A percentile compares a stretch with the other conserved stretches of the same genome.
Conservation (phyloP, 345 rosid species). For the Hypericum perforatum region DNA sequence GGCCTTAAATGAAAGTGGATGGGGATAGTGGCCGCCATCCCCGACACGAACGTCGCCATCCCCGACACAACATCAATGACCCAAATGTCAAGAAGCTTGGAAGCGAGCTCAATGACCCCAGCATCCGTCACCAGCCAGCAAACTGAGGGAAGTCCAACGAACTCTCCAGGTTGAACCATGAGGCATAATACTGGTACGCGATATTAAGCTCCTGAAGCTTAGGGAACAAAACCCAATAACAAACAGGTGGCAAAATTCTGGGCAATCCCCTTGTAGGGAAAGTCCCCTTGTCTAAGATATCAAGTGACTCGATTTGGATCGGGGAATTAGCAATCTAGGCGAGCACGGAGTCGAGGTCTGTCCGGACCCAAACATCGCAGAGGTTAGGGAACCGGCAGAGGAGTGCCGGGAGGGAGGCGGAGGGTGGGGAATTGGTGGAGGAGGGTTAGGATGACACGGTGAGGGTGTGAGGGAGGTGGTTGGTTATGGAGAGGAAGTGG, state of each 20-base stretch:
- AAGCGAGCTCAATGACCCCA: constrained; percentile 40
- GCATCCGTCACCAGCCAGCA: constrained; percentile 33
- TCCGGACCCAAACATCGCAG: constrained; percentile 25
- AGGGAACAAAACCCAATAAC: constrained; percentile 42
- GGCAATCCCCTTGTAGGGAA: constrained; percentile 27
- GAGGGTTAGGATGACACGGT: constrained; percentile 30
- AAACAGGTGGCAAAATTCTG: constrained; percentile 31
- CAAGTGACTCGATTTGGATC: constrained; percentile 40
- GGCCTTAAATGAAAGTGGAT: no score
- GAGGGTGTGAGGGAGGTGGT: constrained; percentile 42
- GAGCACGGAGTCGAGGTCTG: constrained; percentile 26
- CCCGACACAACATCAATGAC: no score
- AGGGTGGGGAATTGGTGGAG: constrained; percentile 48
- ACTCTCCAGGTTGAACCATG: constrained; percentile 11
- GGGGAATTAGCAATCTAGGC: constrained; percentile 27
- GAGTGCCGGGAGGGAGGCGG: no score
- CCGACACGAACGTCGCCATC: no score
- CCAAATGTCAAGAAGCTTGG: no score
- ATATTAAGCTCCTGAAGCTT: constrained; percentile 52
- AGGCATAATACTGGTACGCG: constrained; percentile 32
- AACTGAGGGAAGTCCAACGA: constrained; percentile 13
- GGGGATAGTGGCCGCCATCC: no score
- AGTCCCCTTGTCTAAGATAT: constrained; percentile 20
- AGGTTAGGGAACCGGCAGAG: no score
- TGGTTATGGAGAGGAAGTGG: constrained; percentile 42